Conservation (phyloP, 2,329 filamentous ascomycete species). For the Neoascochyta sp. region DNA sequence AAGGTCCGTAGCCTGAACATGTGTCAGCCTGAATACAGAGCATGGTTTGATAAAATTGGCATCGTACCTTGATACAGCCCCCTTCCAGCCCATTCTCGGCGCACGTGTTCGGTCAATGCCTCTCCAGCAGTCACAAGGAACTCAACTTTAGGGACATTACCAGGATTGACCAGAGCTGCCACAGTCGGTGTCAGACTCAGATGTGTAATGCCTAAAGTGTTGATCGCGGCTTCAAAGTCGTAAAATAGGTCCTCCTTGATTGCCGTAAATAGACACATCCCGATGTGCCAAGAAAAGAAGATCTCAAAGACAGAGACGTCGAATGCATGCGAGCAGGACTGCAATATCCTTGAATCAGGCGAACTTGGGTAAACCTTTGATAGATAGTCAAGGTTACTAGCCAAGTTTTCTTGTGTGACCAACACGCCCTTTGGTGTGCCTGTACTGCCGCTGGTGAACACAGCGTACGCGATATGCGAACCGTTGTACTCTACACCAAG, state of each 20-base stretch:
- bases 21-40: neutral
- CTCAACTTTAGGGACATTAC: conserved; percentile 64
- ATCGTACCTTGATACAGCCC: conserved; percentile 65
- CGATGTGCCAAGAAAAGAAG: conserved; percentile 75
- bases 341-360: conserved; percentile 60
- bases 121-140: conserved; percentile 82
- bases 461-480: conserved; percentile 65
- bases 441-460: conserved; percentile 82
- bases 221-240: conserved; percentile 67
- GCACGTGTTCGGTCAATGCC: conserved; percentile 68
- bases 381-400: conserved; percentile 70
- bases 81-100: conserved; percentile 62
- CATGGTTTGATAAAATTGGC: conserved; percentile 1
- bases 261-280: conserved; percentile 74
- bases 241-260: conserved; percentile 70
- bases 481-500: conserved; percentile 39
- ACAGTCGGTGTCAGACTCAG: conserved; percentile 84
- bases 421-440: conserved; percentile 75
- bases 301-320: conserved; percentile 89
- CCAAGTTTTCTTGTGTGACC: conserved; percentile 70
- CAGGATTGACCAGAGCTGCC: conserved; percentile 67
- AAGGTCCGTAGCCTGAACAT: conserved; percentile 64
- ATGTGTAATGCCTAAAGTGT: conserved; percentile 65
- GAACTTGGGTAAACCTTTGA: conserved; percentile 61
- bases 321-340: conserved; percentile 80